Evolutionary conservation across 768 basidiomycete species (phyloP), one percentile per base, ranked within the genome.

Genomic region (Phaeotremella fagi): DNA sequence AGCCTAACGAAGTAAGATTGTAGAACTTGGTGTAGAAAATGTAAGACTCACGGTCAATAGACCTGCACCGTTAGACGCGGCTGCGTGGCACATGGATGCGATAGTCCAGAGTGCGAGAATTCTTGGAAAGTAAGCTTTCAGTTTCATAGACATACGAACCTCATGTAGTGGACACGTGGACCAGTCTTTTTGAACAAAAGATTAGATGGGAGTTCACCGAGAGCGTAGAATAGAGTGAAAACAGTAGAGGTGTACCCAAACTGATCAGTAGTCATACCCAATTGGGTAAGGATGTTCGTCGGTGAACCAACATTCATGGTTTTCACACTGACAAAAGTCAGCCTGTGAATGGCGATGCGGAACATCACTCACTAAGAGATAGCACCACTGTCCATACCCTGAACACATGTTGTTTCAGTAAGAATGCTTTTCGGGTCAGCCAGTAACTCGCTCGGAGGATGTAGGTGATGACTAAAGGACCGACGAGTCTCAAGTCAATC

Each of bases 121-220:
- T 6, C 56, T 45, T 14, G 54, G 29, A 29, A 58, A 55, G 28
- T 7, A n/a, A 63, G 35, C 50, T 57, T 16, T 15, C 35, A 26
- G 23, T 57, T 2, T 3, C 33, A 47, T 16, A n/a, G n/a, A 14
- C 20, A 47, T 18, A 14, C 52, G 45, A 6, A 43, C n/a, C 41
- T 18, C 36, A 36, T 7, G 15, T 31, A 18, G 16, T 33, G 29
- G 27, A 52, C 46, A 37, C 64, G 45, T 16, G 64, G 64, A 11
- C 61, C 62, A 14, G 55, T 42, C 51, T 55, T 45, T 41, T 66
- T 66, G 50, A 66, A 50, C 23, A 63, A 25, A 7, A 66, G 23
- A 26, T 66, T 66, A 0, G 57, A 60, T 4, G 64, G 67, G 6
- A 69, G 45, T 46, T 66, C 68, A 4, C 52, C 41, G 1, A 66